Conservation (phyloP, 352 stramenopile genomes). For the Pelagophyceae sp. region DNA sequence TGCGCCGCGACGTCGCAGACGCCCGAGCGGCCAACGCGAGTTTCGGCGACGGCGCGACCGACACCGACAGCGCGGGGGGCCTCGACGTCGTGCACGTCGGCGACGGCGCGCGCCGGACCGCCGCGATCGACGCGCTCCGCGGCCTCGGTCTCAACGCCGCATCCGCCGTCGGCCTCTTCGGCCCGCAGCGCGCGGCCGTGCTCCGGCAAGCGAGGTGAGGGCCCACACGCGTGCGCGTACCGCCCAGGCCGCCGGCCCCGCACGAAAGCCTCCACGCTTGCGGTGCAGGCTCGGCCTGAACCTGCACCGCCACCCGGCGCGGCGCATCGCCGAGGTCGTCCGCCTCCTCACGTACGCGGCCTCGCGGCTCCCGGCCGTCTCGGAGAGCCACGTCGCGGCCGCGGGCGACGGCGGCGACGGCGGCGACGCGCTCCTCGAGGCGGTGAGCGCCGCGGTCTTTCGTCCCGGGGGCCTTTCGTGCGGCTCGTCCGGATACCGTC, state of each 20-base stretch:
- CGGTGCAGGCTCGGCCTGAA: not conserved
- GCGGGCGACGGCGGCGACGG: not conserved
- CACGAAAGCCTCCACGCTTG: too few species aligned
- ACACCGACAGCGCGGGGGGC: not conserved
- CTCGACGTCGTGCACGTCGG: conserved; percentile 15
- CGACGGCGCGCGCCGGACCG: not conserved
- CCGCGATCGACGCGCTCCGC: not conserved
- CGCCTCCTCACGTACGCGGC: not conserved
- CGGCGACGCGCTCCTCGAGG: not conserved
- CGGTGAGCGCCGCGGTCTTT: too few species aligned
- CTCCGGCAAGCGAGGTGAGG: not conserved
- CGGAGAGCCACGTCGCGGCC: not conserved
- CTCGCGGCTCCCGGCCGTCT: not conserved
- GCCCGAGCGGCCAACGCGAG: not conserved
- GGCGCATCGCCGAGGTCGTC: not conserved
- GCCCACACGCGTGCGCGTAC: too few species aligned
- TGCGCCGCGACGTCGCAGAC: not conserved
- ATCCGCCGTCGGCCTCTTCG: not conserved
- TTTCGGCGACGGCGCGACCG: not conserved
- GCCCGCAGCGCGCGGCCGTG: not conserved
- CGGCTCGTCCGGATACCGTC: too few species aligned
- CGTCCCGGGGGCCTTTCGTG: too few species aligned
- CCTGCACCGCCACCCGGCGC: not conserved
- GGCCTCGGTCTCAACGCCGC: not conserved
- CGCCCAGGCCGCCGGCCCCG: too few species aligned